Conservation (phyloP, 2,329 filamentous ascomycete species). For the Trichophyton mentagrophytes region DNA sequence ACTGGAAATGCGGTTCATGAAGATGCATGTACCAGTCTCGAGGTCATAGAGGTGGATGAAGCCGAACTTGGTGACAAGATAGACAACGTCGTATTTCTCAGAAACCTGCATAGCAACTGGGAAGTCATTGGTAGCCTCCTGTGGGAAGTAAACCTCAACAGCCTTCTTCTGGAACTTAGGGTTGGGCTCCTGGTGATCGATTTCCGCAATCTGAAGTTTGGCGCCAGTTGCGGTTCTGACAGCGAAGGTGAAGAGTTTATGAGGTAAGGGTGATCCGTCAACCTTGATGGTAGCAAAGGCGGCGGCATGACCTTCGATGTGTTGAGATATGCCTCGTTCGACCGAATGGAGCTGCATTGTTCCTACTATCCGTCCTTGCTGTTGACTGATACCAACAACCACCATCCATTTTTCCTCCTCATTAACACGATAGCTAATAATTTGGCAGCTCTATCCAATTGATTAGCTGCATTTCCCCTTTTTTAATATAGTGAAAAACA, state of each 20-base stretch:
- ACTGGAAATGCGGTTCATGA: constrained; percentile 99
- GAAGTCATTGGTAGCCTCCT: constrained; percentile 92
- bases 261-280: constrained; percentile 78
- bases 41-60: constrained; percentile 98
- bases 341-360: constrained; percentile 96
- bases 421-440: constrained; percentile 98
- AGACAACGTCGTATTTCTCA: constrained; percentile 89
- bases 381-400: constrained; percentile 86
- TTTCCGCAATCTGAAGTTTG: constrained; percentile 95
- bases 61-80: constrained; percentile 95
- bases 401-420: constrained; percentile 97
- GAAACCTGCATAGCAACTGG: constrained; percentile 96
- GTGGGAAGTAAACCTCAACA: constrained; percentile 94
- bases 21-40: constrained; percentile 88
- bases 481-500: background rate
- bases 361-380: constrained; percentile 84
- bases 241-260: constrained; percentile 93
- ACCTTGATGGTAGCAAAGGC: constrained; percentile 81
- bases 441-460: constrained; percentile 66
- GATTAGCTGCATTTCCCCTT: background rate
- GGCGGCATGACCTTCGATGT: constrained; percentile 93
- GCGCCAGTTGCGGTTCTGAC: constrained; percentile 80
- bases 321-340: constrained; percentile 91
- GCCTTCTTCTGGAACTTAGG: constrained; percentile 88
- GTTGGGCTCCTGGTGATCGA: constrained; percentile 83